phyloP scores from a whole-genome alignment of 1,284 basidiomycete genomes.

The Xerocomus amazonicus region DNA sequence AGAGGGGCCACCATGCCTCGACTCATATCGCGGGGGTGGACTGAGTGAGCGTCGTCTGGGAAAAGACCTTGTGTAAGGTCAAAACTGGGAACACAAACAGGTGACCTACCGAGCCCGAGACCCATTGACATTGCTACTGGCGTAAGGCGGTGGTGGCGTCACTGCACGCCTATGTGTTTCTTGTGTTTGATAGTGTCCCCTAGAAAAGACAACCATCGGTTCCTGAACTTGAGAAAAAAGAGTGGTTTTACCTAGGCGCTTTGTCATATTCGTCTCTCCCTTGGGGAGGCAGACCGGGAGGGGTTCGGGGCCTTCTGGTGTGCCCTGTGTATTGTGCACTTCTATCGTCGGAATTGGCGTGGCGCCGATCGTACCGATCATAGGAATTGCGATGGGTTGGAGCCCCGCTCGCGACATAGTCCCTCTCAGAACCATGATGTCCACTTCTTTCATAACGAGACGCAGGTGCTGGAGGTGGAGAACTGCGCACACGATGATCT shows the following conservation, averaged over 20 bases:
- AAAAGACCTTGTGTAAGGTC: background rate
- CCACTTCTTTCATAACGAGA: slow-evolving; percentile 45
- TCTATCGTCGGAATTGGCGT: slow-evolving; percentile 27
- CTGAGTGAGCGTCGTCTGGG: slow-evolving; percentile 71
- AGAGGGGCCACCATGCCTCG: slow-evolving; percentile 35
- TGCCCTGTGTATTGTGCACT: slow-evolving; percentile 28
- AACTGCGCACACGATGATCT: slow-evolving; percentile 56
- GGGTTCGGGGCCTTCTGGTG: slow-evolving; percentile 43
- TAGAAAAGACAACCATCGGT: slow-evolving; percentile 20
- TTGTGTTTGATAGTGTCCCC: slow-evolving; percentile 44
- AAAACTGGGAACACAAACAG: slow-evolving; percentile 1
- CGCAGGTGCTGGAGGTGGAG: slow-evolving; percentile 38
- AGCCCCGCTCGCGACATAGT: slow-evolving; percentile 45
- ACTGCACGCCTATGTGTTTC: slow-evolving; percentile 52
- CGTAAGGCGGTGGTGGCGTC: slow-evolving; percentile 54
- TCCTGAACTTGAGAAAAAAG: background rate
- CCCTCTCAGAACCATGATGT: slow-evolving; percentile 40
- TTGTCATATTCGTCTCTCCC: slow-evolving; percentile 50
- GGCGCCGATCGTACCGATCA: slow-evolving; percentile 60
- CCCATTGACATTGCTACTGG: slow-evolving; percentile 37
- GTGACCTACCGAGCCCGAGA: slow-evolving; percentile 51
- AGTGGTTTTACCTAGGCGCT: slow-evolving; percentile 43
- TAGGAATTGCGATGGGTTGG: slow-evolving; percentile 48
- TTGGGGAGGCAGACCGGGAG: slow-evolving; percentile 39
- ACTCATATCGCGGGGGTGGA: slow-evolving; percentile 50